Base-by-base conservation (phyloP, 2,329 filamentous ascomycete genomes). In the Elsinoe batatas region DNA sequence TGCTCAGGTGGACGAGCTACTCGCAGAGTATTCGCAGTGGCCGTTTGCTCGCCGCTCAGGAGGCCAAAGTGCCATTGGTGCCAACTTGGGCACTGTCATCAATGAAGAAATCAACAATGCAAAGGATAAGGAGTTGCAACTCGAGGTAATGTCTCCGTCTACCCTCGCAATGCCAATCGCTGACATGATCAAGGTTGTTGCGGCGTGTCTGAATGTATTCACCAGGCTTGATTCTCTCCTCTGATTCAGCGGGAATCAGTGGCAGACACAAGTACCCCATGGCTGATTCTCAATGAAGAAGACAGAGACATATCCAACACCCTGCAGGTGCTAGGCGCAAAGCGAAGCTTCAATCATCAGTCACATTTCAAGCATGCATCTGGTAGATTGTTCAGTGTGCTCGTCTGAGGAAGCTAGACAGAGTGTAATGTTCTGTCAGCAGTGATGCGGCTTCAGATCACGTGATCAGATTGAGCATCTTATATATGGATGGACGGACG, bases 11-110 rank as follows among this genome's bases (percentile, higher is more conserved):
- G 93, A 98, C 70, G 93, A 97, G 74, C 75, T 98, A 61, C 76
- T 98, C 57, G 89, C 89, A 40, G 91, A 97, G 69, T 98, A 96
- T 73, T 95, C 89, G 65, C 93, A 97, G 75, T 98, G 87, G 85
- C 93, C 93, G 0, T 98, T 98, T 74, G 90, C 85, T 54, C 86
- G 84, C 73, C 87, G 91, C 72, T 67, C 80, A 3, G 82, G 81
- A 40, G 87, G 88, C 26, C 82, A 83, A 33, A 82, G 89, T 61
- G 90, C 90, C 32, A 90, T 97, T 56, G 93, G 90, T 47, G 90
- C 91, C 62, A 98, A 98, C 69, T 72, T 98, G 67, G 88, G 89
- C 46, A 87, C 93, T 70, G 83, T 90, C 30, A 85, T 97, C 64
- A 77, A 80, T 58, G 91, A 96, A 72, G 93, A 98, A 72, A 79